Evolutionary conservation across 345 rosid genomes (phyloP), one percentile per base, ranked within the genome.

Genomic region (Mercurialis annua): DNA sequence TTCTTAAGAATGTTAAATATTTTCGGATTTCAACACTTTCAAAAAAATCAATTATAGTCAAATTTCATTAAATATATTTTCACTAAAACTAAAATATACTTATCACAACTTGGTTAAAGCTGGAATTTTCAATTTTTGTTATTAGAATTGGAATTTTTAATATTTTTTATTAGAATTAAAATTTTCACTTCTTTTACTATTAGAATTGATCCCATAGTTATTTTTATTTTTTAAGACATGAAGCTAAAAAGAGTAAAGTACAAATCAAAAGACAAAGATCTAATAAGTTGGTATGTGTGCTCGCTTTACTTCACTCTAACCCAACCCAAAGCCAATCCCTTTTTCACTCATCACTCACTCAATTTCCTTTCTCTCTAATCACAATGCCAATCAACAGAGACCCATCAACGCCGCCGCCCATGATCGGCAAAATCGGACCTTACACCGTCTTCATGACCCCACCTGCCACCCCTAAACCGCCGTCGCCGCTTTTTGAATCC

Each of bases 391-490:
- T 87, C 86, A 88, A 76, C 82, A 86, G 46, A 58, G 91, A 78
- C 73, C 76, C 89, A 12, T 76, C 87, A 34, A 84, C 83, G 18
- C 97, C 98, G 6, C 90, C 97, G 6, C 99, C 99, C 15, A 73
- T 81, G 64, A 95, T 92, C 78, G 98, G 98, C 20, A 95, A 95
- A 84, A 91, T 95, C 66, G 99, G 99, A 0, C 99, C 99, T 12
- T 95, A 92, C 86, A 95, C 99, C 24, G 96, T 95, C 70, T 95
- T 95, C 78, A 81, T 88, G 78, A 95, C 99, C 62, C 99, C 98
- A 4, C 98, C 97, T 10, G 71, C 99, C 23, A 95, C 99, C 49
- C 99, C 98, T 40, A 84, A 83, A 53, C 89, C 89, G 21, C 57
- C 83, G 3, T 73, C 2, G 10, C 77, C 87, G 4, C 64, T 66